Conservation (phyloP, 208 protist species). For the Wallacemonas rigidus region DNA sequence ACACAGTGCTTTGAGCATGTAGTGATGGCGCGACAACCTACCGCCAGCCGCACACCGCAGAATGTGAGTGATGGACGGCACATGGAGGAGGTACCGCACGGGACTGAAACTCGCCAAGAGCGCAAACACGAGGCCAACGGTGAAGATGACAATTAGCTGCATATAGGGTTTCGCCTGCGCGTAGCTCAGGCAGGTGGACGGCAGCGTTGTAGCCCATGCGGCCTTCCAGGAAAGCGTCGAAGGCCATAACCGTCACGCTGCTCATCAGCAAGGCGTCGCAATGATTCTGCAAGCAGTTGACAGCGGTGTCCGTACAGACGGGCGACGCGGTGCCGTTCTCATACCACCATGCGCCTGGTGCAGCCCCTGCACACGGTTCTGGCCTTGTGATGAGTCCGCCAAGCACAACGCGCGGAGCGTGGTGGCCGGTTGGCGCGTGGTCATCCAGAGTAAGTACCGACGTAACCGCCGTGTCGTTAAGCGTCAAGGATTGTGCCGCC, state of each 20-base stretch:
- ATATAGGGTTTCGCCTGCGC: no score
- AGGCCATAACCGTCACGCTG: slow-evolving; percentile 92
- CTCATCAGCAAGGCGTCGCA: slow-evolving; percentile 38
- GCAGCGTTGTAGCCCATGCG: no score
- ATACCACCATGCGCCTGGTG: neutral
- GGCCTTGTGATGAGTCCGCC: neutral
- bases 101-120: slow-evolving; percentile 63
- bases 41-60: slow-evolving; percentile 50
- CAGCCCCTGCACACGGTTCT: neutral
- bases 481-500: slow-evolving; percentile 25
- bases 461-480: slow-evolving; percentile 59
- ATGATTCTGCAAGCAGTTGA: slow-evolving; percentile 20
- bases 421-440: slow-evolving; percentile 10
- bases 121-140: slow-evolving; percentile 47
- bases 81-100: slow-evolving; percentile 42
- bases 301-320: neutral
- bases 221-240: no score
- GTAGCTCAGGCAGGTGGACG: no score
- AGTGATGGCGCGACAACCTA: no score
- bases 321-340: slow-evolving; percentile 17
- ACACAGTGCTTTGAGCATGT: no score
- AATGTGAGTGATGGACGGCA: slow-evolving; percentile 70
- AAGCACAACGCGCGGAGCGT: slow-evolving; percentile 35
- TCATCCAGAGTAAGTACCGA: slow-evolving; percentile 21
- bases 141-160: slow-evolving; percentile 59